Evolutionary conservation across 257 asterid species (phyloP).

Genomic region (Fraxinus cuspidata): DNA sequence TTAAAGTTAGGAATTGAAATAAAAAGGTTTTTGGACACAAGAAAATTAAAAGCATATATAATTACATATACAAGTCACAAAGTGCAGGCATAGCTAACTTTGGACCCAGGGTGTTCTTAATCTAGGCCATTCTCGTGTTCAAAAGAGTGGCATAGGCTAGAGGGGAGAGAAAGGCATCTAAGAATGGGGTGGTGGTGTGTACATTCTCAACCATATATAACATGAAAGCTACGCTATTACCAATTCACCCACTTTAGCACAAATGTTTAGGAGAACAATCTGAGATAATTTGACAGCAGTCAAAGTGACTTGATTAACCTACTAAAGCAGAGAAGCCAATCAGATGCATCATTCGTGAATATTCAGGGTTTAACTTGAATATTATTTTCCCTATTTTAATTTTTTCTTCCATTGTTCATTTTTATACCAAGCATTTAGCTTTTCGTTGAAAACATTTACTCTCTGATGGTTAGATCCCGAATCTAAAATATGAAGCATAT

Average conservation of each 20-base stretch:
- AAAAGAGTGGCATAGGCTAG: neutral
- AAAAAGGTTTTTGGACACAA: slow-evolving; percentile 9
- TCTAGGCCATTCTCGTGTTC: neutral
- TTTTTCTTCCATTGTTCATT: neutral
- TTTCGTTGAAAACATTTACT: neutral
- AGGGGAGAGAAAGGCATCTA: neutral
- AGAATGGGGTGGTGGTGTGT: neutral
- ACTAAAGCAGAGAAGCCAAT: neutral
- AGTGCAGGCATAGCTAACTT: neutral
- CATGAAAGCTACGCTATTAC: neutral
- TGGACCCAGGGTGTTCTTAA: neutral
- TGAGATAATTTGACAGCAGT: neutral
- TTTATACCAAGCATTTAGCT: neutral
- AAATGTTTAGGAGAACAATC: neutral
- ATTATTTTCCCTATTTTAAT: neutral
- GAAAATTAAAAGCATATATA: neutral
- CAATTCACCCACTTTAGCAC: neutral
- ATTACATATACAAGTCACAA: neutral
- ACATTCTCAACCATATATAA: neutral
- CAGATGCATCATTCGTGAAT: neutral
- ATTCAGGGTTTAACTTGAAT: neutral
- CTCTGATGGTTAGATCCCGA: neutral
- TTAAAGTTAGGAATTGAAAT: slow-evolving; percentile 6
- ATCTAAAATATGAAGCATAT: neutral
- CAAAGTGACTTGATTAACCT: neutral